phyloP scores from a whole-genome alignment of 1,284 basidiomycete species.

The Ceratobasidium sp. region DNA sequence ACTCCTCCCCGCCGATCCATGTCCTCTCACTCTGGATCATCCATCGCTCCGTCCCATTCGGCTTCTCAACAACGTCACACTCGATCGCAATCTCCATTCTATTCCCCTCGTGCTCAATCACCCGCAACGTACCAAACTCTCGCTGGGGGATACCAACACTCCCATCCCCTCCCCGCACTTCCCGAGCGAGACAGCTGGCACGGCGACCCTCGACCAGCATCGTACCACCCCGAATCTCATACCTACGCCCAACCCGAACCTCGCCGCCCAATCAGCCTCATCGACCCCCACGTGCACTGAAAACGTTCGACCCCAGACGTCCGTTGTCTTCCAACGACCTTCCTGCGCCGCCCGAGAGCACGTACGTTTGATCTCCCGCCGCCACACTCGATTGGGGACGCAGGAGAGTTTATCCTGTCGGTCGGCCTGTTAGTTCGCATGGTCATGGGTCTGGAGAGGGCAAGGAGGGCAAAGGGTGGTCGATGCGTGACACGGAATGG shows the following conservation, averaged over 20 bases:
- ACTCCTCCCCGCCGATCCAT: conserved; percentile 41
- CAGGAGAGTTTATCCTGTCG: conserved; percentile 24
- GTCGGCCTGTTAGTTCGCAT: conserved; percentile 22
- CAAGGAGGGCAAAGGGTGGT: conserved; percentile 50
- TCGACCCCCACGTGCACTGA: conserved; percentile 1
- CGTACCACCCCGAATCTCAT: not conserved
- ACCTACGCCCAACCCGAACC: conserved; percentile 3
- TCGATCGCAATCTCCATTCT: conserved; percentile 37
- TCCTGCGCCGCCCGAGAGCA: not conserved
- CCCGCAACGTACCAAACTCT: conserved; percentile 21
- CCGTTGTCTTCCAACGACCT: conserved; percentile 14
- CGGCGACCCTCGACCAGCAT: not conserved
- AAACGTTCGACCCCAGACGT: not conserved
- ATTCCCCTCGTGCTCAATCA: not conserved
- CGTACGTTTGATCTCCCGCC: conserved; percentile 56
- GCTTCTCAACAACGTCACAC: conserved; percentile 56
- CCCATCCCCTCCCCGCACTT: conserved; percentile 42
- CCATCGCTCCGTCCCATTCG: conserved; percentile 69
- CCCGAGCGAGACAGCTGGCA: conserved; percentile 25
- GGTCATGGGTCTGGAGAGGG: conserved; percentile 55
- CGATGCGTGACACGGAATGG: conserved; percentile 41
- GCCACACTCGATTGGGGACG: conserved; percentile 52
- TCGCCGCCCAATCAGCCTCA: not conserved
- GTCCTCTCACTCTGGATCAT: conserved; percentile 54
- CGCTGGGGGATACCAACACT: conserved; percentile 43